phyloP scores from a whole-genome alignment of 805 yeast species.

The Nakazawaea pomicola region DNA sequence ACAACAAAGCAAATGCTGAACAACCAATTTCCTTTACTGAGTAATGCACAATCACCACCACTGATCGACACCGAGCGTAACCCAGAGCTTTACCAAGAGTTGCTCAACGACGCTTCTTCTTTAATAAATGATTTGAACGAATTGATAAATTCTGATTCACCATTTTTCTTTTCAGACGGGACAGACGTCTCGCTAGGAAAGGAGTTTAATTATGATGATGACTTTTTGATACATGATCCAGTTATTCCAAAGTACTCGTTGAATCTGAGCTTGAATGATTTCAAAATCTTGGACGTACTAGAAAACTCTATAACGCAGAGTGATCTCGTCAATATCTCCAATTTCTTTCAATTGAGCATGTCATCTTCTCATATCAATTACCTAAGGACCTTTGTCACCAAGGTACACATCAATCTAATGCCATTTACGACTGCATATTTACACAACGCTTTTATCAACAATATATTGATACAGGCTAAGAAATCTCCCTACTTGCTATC shows the following conservation, averaged over 20 bases:
- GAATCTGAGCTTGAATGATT: neutral
- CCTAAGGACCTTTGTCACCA: conserved; percentile 27
- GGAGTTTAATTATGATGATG: conserved; percentile 8
- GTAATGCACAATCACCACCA: neutral
- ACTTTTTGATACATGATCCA: conserved; percentile 8
- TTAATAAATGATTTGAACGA: conserved; percentile 31
- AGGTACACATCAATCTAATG: conserved; percentile 27
- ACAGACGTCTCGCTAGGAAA: neutral
- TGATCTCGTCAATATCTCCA: conserved; percentile 23
- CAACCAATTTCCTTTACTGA: neutral
- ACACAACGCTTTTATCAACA: conserved; percentile 27
- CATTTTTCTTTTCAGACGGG: conserved; percentile 3
- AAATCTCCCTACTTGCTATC: conserved; percentile 61
- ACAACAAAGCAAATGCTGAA: neutral
- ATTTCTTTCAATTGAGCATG: conserved; percentile 25
- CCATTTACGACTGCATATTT: conserved; percentile 31
- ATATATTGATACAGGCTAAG: conserved; percentile 27
- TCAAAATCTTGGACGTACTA: conserved; percentile 15
- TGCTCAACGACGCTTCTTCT: conserved; percentile 29
- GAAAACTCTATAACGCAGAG: conserved; percentile 22
- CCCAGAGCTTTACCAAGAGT: conserved; percentile 24
- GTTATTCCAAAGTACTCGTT: conserved; percentile 8
- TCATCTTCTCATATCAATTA: conserved; percentile 28
- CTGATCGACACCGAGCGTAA: neutral
- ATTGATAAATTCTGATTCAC: conserved; percentile 20